Conservation (phyloP, 1,139 yeast genomes). For the Suhomyces taliae region DNA sequence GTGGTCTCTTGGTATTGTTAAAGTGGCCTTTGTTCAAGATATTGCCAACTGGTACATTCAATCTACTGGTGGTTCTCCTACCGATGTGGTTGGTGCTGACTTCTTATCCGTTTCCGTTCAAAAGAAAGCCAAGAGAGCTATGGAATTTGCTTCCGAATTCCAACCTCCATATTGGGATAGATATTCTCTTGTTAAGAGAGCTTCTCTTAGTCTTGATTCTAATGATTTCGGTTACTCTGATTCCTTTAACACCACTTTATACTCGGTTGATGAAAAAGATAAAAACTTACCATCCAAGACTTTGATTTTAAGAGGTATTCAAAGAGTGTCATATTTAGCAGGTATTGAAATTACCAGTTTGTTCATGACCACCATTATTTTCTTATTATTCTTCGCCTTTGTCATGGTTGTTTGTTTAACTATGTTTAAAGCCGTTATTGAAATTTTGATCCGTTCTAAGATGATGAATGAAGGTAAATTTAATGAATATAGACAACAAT, state of each 20-base stretch:
- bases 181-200: conserved; percentile 27
- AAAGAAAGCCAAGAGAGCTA: conserved; percentile 41
- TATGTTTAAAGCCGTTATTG: conserved; percentile 73
- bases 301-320: conserved; percentile 83
- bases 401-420: conserved; percentile 64
- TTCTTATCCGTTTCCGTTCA: conserved; percentile 80
- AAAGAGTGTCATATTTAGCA: conserved; percentile 84
- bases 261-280: conserved; percentile 73
- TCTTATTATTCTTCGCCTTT: conserved; percentile 77
- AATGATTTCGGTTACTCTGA: conserved; percentile 51
- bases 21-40: conserved; percentile 75
- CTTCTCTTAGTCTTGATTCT: conserved; percentile 33
- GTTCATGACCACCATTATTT: conserved; percentile 83
- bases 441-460: conserved; percentile 62
- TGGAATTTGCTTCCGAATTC: conserved; percentile 18
- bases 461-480: conserved; percentile 65
- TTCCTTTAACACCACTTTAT: conserved; percentile 50
- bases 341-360: conserved; percentile 82
- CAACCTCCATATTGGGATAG: conserved; percentile 18
- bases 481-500: conserved; percentile 73
- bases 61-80: conserved; percentile 89
- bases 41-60: conserved; percentile 94
- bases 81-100: conserved; percentile 60
- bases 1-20: conserved; percentile 94
- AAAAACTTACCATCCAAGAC: conserved; percentile 58